Percentiles rank a stretch among this genome's conserved stretches.
Conservation (phyloP, 805 yeast species). For the Candida alai region DNA sequence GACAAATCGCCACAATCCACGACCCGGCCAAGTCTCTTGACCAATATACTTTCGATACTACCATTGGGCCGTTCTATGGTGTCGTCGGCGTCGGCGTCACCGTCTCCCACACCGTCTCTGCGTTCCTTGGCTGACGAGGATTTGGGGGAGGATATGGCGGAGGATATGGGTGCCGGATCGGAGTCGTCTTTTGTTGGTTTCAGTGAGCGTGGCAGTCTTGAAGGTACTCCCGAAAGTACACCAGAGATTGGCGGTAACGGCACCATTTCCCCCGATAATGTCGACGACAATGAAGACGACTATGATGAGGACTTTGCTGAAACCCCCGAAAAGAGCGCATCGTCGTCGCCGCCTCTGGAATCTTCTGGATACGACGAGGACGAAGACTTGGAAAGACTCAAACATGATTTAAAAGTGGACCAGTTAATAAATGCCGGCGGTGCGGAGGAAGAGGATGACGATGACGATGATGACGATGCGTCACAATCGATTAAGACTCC, state of each 20-base stretch:
- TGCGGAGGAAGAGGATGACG: conserved; percentile 11
- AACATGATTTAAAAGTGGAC: conserved; percentile 15
- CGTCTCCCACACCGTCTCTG: conserved; percentile 1
- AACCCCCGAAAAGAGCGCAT: conserved; percentile 9
- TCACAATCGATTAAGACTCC: not conserved
- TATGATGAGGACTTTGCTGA: conserved; percentile 3
- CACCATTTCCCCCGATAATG: conserved; percentile 2
- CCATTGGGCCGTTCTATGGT: conserved; percentile 3
- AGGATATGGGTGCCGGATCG: conserved; percentile 22
- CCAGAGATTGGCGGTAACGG: not conserved
- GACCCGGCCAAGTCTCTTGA: conserved; percentile 1
- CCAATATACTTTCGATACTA: conserved; percentile 1
- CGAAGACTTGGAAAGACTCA: conserved; percentile 13
- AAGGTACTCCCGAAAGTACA: too few species aligned
- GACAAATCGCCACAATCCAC: conserved; percentile 5
- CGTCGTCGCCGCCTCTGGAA: conserved; percentile 7
- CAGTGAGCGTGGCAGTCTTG: conserved; percentile 10
- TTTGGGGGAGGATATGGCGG: conserved; percentile 13
- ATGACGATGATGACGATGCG: conserved; percentile 9
- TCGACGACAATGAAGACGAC: conserved; percentile 8
- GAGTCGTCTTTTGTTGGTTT: conserved; percentile 14
- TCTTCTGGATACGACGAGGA: conserved; percentile 12
- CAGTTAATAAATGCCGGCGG: conserved; percentile 9
- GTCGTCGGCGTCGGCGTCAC: conserved; percentile 3
- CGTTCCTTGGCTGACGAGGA: conserved; percentile 7